phyloP scores from a whole-genome alignment of 2,329 filamentous ascomycete genomes.

The Diaporthe longicolla region DNA sequence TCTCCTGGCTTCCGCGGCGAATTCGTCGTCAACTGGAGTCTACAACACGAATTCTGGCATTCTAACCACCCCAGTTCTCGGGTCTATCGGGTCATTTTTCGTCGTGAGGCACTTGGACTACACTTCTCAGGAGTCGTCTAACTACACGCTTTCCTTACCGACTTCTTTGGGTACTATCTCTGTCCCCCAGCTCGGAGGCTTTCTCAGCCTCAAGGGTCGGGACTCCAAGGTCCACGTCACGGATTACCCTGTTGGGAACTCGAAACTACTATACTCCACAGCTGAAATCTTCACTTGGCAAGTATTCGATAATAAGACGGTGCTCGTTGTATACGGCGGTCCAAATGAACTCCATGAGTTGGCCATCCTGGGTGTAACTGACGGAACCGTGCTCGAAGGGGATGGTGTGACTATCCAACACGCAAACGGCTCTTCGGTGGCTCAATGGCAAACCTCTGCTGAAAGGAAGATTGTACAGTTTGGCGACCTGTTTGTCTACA shows the following conservation, averaged over 20 bases:
- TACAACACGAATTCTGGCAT: slow-evolving; percentile 69
- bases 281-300: slow-evolving; percentile 81
- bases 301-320: slow-evolving; percentile 70
- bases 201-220: slow-evolving; percentile 70
- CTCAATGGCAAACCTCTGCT: slow-evolving; percentile 52
- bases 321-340: slow-evolving; percentile 75
- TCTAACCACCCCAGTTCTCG: slow-evolving; percentile 74
- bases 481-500: slow-evolving; percentile 59
- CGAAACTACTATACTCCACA: slow-evolving; percentile 75
- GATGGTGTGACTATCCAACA: slow-evolving; percentile 45
- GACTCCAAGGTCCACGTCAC: slow-evolving; percentile 78
- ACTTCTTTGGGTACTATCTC: slow-evolving; percentile 70
- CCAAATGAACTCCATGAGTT: slow-evolving; percentile 75
- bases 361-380: slow-evolving; percentile 54
- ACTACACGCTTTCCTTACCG: slow-evolving; percentile 74
- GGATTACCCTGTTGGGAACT: slow-evolving; percentile 74
- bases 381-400: slow-evolving; percentile 42
- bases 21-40: slow-evolving; percentile 62
- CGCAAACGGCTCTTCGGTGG: slow-evolving; percentile 43
- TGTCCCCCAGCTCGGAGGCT: slow-evolving; percentile 70
- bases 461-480: slow-evolving; percentile 51
- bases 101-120: slow-evolving; percentile 78
- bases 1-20: slow-evolving; percentile 69
- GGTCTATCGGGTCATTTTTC: slow-evolving; percentile 71
- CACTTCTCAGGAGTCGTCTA: slow-evolving; percentile 65